phyloP scores from a whole-genome alignment of 2,329 filamentous ascomycete species.

The Epichloe hybrida region DNA sequence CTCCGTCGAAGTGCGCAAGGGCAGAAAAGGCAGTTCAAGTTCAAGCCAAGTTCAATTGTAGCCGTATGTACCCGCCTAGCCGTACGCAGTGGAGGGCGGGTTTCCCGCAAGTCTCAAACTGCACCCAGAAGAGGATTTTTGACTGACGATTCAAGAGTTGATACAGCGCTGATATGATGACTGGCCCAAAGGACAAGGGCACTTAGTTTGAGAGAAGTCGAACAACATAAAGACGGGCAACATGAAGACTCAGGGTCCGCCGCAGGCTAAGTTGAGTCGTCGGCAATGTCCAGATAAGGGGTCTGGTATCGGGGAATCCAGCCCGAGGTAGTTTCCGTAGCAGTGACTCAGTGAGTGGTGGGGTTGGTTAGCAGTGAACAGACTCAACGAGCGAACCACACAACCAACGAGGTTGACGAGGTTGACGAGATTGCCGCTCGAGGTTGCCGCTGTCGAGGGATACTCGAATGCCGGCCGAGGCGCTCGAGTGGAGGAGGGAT shows the following conservation, averaged over 20 bases:
- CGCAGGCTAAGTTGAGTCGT: not conserved
- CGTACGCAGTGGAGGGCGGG: not conserved
- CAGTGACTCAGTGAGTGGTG: not conserved
- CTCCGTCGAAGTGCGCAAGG: constrained; percentile 1
- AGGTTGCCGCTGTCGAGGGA: not conserved
- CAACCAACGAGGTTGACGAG: not conserved
- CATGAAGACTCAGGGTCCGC: not conserved
- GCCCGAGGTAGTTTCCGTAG: not conserved
- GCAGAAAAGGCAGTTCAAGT: not conserved
- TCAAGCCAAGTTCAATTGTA: not conserved
- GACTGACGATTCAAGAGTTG: no score
- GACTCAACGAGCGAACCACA: not conserved
- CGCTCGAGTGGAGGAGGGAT: not conserved
- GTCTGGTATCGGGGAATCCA: not conserved
- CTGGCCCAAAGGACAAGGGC: not conserved
- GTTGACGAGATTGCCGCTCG: not conserved
- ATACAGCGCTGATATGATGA: no score
- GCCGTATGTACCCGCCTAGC: not conserved
- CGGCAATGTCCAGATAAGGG: not conserved
- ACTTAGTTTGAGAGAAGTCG: not conserved
- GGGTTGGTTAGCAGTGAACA: not conserved
- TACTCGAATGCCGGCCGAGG: not conserved
- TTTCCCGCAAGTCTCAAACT: not conserved
- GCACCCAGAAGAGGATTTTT: not conserved
- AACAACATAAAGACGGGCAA: not conserved